A percentile compares a stretch with the other conserved stretches of the same genome.
These are phyloP conservation scores for Penicillium sp. DNA, from an alignment of 2,329 filamentous ascomycete genomes.

Conservation along the genomic window DNA sequence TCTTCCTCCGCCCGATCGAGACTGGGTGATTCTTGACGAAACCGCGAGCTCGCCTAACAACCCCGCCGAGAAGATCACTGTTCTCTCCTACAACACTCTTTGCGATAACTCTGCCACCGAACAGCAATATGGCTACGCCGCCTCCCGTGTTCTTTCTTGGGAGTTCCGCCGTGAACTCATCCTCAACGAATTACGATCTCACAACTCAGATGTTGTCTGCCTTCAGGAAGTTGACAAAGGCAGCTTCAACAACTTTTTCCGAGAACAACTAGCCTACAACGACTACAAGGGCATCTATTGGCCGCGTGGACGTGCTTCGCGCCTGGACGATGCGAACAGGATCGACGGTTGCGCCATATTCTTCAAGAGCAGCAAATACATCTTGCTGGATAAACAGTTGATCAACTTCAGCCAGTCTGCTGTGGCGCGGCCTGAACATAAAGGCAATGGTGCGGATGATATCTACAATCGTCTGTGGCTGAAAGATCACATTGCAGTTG, in stretches of 20 bases:
- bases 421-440: conserved; percentile 94
- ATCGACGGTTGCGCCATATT: conserved; percentile 97
- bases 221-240: conserved; percentile 92
- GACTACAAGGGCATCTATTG: conserved; percentile 95
- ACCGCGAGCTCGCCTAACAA: conserved; percentile 48
- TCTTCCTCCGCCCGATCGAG: conserved; percentile 70
- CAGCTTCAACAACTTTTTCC: conserved; percentile 87
- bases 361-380: conserved; percentile 92
- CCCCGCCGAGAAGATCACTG: conserved; percentile 67
- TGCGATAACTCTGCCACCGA: conserved; percentile 90
- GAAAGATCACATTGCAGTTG: conserved; percentile 91
- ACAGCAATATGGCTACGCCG: conserved; percentile 84
- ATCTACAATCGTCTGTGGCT: conserved; percentile 99
- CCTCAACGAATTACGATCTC: conserved; percentile 72
- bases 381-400: conserved; percentile 88
- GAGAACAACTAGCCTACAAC: conserved; percentile 76
- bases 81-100: conserved; percentile 92
- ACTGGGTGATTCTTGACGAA: conserved; percentile 71
- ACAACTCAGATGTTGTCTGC: conserved; percentile 85
- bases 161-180: conserved; percentile 81
- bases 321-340: conserved; percentile 82
- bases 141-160: conserved; percentile 78
- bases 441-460: conserved; percentile 75
- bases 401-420: conserved; percentile 89
- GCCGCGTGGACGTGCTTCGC: conserved; percentile 84